Base-by-base conservation (phyloP, 2,329 filamentous ascomycete species). In the Aspergillus aculeatinus region DNA sequence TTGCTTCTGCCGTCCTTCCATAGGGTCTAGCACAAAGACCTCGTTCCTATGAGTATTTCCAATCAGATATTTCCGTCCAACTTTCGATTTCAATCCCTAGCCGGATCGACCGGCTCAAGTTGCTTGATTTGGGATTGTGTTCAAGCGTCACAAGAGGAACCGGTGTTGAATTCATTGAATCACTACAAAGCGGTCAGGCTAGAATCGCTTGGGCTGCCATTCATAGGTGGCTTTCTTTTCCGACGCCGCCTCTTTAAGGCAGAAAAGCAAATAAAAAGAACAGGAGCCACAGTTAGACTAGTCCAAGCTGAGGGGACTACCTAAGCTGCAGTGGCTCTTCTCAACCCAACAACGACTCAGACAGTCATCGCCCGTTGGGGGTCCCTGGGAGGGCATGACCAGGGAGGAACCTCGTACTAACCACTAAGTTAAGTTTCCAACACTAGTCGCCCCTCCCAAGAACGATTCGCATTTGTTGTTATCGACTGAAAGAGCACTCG, bases 181-280 rank as follows among this genome's bases (percentile, higher is more conserved):
- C 53, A 48, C 53, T 55, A 29, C 53, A 48, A 47, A 47, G 53
- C 53, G 53, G 44, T 55, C 53, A 55, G 53, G 53, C 53, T 47
- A 55, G 53, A 48, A 48, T 55, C 19, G n/a, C 27, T 55, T 48
- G 53, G 53, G 53, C 42, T 29, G 27, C 23, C 29, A 44, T 55
- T 48, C 16, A n/a, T 27, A 23, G 42, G 53, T 55, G 53, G 53
- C 53, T 25, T 47, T 33, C 48, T 55, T 48, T 55, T 55, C 42
- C 53, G 53, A 55, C 53, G 42, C 53, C 23, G 23, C 53, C 25
- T 44, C 1, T 48, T 9, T 44, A 19, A 55, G 53, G 44, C 53
- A 55, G 53, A 31, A 55, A 19, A 48, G n/a, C 39, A 31, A 48
- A 55, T 7, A 23, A 23, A 5, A 23, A 33, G 31, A 33, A 9